phyloP scores from a whole-genome alignment of 805 yeast species.

The Saturnispora dispora region DNA sequence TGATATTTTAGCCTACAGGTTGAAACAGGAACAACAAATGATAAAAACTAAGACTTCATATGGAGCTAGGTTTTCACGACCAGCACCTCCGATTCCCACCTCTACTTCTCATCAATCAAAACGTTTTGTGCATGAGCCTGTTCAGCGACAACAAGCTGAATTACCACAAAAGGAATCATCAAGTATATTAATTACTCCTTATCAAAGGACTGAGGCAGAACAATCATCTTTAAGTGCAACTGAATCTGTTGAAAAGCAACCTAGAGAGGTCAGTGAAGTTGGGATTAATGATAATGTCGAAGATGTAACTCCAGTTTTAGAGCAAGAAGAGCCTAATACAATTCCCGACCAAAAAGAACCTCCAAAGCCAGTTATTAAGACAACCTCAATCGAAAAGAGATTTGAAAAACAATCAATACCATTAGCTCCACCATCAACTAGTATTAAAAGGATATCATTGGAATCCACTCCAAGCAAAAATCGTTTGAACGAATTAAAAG shows the following conservation, averaged over 20 bases:
- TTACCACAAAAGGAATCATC: not conserved
- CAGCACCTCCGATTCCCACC: slow-evolving; percentile 6
- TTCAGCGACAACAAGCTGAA: not conserved
- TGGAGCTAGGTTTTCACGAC: slow-evolving; percentile 1
- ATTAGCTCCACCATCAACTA: not conserved
- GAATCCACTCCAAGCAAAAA: not conserved
- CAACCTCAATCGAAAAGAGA: not conserved
- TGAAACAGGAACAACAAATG: slow-evolving; percentile 21
- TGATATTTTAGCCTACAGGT: slow-evolving; percentile 52
- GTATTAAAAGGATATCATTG: not conserved
- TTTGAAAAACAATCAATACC: not conserved
- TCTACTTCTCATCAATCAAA: not conserved
- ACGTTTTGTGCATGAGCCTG: not conserved
- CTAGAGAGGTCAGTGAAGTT: not conserved
- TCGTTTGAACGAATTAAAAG: not conserved
- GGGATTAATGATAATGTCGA: no score
- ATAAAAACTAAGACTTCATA: slow-evolving; percentile 4
- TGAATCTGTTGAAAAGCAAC: not conserved
- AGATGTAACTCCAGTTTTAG: not conserved
- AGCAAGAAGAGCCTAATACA: not conserved
- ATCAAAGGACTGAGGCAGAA: not conserved
- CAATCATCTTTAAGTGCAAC: not conserved
- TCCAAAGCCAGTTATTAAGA: not conserved
- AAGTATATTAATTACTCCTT: not conserved
- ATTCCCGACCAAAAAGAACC: not conserved